Evolutionary conservation across 2,329 filamentous ascomycete genomes (phyloP).

Genomic region (Orbilia ellipsospora): DNA sequence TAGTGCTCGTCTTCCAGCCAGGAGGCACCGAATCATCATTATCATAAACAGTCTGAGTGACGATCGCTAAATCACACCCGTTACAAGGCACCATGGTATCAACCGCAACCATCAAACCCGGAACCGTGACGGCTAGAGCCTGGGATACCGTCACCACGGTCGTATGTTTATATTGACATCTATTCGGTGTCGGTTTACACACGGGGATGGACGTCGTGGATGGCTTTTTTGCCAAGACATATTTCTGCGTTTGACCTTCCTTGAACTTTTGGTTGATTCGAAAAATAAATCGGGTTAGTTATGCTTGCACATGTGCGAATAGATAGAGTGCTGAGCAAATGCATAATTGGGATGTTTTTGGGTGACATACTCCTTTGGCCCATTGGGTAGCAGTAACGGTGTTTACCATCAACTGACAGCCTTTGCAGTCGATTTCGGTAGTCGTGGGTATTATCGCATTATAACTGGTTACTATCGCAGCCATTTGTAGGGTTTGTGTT

Average conservation of each 20-base stretch:
- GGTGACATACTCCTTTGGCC: background rate
- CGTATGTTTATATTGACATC: background rate
- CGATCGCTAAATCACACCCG: slow-evolving; percentile 1
- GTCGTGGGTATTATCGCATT: background rate
- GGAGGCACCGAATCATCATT: background rate
- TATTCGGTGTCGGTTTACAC: background rate
- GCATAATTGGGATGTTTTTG: background rate
- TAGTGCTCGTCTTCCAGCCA: background rate
- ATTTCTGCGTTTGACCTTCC: background rate
- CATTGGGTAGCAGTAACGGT: background rate
- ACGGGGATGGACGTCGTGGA: background rate
- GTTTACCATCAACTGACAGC: background rate
- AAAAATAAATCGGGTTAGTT: background rate
- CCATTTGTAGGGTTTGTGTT: background rate
- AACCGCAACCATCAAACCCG: background rate
- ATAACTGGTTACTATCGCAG: background rate
- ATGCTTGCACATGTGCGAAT: background rate
- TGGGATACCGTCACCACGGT: background rate
- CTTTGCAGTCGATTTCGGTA: slow-evolving; percentile 3
- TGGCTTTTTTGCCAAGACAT: background rate
- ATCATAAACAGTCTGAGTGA: background rate
- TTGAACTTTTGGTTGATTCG: background rate
- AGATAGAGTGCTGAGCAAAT: too few relatives aligned
- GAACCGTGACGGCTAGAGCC: slow-evolving; percentile 1
- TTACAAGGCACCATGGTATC: background rate